Percentiles rank a stretch among this genome's conserved stretches.
Conservation (phyloP, 805 yeast species). For the Yarrowia sp. region DNA sequence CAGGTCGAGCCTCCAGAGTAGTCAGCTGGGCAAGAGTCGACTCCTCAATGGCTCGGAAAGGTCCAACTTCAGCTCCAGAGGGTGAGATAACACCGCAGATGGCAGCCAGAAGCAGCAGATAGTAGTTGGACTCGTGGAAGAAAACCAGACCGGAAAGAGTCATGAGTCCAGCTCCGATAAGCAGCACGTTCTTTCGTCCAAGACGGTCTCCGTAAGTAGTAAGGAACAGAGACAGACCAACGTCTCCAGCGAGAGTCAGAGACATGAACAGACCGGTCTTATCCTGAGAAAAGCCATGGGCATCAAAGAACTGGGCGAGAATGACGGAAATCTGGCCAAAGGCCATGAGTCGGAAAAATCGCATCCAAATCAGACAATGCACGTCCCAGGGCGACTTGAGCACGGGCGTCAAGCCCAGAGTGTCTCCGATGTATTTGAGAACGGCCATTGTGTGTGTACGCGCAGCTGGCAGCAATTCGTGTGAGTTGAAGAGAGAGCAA, state of each 20-base stretch:
- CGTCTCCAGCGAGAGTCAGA: conserved; percentile 75
- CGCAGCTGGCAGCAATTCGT: background rate
- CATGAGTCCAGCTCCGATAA: conserved; percentile 68
- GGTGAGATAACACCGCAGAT: conserved; percentile 84
- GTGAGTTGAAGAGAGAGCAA: background rate
- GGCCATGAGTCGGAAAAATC: conserved; percentile 66
- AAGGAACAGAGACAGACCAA: conserved; percentile 61
- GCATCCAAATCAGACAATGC: conserved; percentile 62
- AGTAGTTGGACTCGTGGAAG: conserved; percentile 53
- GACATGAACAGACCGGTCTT: conserved; percentile 79
- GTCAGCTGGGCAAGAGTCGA: conserved; percentile 78
- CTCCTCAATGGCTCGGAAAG: conserved; percentile 83
- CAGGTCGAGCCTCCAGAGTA: conserved; percentile 49
- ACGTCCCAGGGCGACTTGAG: conserved; percentile 46
- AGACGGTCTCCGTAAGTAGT: conserved; percentile 75
- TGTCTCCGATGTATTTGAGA: conserved; percentile 2
- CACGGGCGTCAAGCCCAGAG: conserved; percentile 21
- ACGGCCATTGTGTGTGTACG: background rate
- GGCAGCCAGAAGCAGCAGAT: conserved; percentile 64
- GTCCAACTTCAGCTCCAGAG: conserved; percentile 88
- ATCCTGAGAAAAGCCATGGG: conserved; percentile 53
- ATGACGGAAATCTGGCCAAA: conserved; percentile 81
- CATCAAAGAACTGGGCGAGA: conserved; percentile 61
- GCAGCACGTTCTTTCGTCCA: conserved; percentile 66
- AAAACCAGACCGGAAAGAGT: conserved; percentile 62